Conservation (phyloP, 129 eudicot species). For the Escallonia rubra region DNA sequence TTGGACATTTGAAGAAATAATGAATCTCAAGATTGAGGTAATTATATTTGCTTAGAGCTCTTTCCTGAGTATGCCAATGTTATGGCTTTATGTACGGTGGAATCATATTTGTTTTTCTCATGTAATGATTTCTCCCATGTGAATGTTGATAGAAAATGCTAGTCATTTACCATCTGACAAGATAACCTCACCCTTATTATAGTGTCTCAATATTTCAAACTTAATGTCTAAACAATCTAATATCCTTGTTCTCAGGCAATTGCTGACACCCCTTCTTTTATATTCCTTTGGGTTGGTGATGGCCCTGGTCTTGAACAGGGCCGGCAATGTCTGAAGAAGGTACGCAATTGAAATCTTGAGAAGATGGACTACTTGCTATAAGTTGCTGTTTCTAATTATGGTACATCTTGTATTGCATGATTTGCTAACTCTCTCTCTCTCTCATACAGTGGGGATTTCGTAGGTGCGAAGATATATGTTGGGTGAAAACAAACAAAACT, state of each 20-base stretch:
- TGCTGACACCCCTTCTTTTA: constrained; percentile 95
- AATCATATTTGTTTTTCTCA: no score
- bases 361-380: background rate
- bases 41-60: background rate
- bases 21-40: constrained; percentile 98
- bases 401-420: no score
- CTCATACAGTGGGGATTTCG: constrained; percentile 93
- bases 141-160: background rate
- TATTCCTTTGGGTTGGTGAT: constrained; percentile 99
- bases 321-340: constrained; percentile 95
- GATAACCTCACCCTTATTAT: background rate
- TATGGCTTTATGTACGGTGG: no score
- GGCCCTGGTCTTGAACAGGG: constrained; percentile 99
- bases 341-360: constrained; percentile 9
- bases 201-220: background rate
- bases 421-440: background rate
- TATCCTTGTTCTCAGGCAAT: constrained; percentile 58
- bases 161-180: background rate
- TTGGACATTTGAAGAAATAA: constrained; percentile 93
- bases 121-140: background rate
- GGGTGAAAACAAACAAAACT: constrained; percentile 98
- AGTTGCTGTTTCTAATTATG: background rate
- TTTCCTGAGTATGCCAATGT: background rate
- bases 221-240: constrained; percentile 6
- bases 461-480: constrained; percentile 97